A percentile compares a stretch with the other conserved stretches of the same genome.
These are phyloP conservation scores for Penstemon barbatus DNA, from an alignment of 257 asterid genomes.

Conservation along the genomic window DNA sequence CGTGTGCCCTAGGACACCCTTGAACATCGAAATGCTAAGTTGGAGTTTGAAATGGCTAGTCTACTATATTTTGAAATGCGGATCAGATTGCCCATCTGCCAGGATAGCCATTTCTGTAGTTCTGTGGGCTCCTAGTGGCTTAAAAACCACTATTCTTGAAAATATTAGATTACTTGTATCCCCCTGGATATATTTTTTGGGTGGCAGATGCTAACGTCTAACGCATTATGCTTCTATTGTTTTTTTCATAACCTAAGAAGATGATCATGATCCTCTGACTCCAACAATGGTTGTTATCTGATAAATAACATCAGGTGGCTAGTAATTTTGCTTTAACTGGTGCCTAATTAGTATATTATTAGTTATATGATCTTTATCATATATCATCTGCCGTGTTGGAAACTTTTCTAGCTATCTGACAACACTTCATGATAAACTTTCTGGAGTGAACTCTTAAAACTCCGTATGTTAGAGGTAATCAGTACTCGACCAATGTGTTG, in stretches of 20 bases:
- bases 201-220: too few species aligned
- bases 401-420: neutral
- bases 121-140: too few species aligned
- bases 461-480: conserved; percentile 5
- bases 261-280: neutral
- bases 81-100: too few species aligned
- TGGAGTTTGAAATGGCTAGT: too few species aligned
- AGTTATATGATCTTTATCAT: conserved; percentile 2
- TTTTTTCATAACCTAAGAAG: neutral
- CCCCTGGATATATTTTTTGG: too few species aligned
- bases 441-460: neutral
- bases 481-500: neutral
- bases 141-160: too few species aligned
- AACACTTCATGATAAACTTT: conserved; percentile 3
- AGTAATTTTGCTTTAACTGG: conserved; percentile 15
- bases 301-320: conserved; percentile 3
- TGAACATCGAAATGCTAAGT: too few species aligned
- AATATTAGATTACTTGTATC: too few species aligned
- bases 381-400: neutral
- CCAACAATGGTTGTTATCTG: neutral
- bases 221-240: too few species aligned
- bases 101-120: too few species aligned
- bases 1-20: too few species aligned
- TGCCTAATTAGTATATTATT: conserved; percentile 10
- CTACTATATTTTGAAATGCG: too few species aligned